These are phyloP conservation scores for Moesziomyces sp. DNA, from an alignment of 1,284 basidiomycete species.

Conservation along the genomic window DNA sequence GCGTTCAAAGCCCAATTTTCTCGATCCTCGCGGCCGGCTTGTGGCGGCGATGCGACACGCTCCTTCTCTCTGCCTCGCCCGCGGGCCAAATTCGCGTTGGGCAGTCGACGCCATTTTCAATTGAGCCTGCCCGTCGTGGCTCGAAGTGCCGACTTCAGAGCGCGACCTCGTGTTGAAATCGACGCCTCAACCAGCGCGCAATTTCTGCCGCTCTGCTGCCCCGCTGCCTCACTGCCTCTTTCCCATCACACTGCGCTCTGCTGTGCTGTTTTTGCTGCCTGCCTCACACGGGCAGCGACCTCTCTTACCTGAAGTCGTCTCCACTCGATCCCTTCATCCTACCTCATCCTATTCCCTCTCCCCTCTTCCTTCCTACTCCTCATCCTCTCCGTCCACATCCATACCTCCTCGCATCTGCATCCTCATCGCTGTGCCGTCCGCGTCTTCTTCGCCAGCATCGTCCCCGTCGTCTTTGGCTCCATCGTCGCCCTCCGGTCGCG, in stretches of 20 bases:
- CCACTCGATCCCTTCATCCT: conserved; percentile 6
- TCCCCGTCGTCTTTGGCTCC: background rate
- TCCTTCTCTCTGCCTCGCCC: conserved; percentile 7
- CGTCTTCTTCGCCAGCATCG: background rate
- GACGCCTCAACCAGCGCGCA: conserved; percentile 1
- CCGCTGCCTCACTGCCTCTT: conserved; percentile 1
- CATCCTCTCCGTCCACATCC: background rate
- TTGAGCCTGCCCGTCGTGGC: conserved; percentile 25
- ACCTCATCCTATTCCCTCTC: conserved; percentile 9
- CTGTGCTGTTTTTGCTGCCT: background rate
- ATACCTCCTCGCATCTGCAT: background rate
- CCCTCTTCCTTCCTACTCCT: conserved; percentile 1
- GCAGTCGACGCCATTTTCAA: conserved; percentile 6
- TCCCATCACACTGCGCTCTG: background rate
- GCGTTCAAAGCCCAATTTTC: conserved; percentile 1
- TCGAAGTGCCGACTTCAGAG: conserved; percentile 18
- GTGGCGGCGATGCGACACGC: conserved; percentile 19
- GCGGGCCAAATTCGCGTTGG: background rate
- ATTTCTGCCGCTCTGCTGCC: conserved; percentile 29
- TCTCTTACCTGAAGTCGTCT: conserved; percentile 2
- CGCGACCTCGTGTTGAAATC: conserved; percentile 23
- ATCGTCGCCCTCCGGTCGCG: background rate
- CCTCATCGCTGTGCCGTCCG: background rate
- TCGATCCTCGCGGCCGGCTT: conserved; percentile 31
- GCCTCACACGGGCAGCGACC: background rate